These are phyloP conservation scores for Boletellus dicymbophilus DNA, from an alignment of 1,284 basidiomycete species.

Conservation along the genomic window DNA sequence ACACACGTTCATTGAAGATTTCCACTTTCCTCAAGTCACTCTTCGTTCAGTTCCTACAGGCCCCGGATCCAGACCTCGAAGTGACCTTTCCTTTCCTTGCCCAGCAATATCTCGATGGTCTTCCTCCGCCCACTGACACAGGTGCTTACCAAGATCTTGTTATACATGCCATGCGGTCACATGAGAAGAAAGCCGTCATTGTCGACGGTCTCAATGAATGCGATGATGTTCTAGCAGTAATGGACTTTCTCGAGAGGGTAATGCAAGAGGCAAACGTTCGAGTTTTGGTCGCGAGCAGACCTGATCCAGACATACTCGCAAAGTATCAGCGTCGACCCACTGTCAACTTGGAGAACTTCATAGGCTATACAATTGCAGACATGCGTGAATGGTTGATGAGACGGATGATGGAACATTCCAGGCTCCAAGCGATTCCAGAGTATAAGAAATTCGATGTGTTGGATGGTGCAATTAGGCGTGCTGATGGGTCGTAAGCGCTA, in stretches of 20 bases:
- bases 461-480: conserved; percentile 11
- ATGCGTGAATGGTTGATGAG: conserved; percentile 30
- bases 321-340: conserved; percentile 21
- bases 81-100: conserved; percentile 21
- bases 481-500: conserved; percentile 23
- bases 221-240: conserved; percentile 19
- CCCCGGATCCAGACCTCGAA: conserved; percentile 20
- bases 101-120: conserved; percentile 14
- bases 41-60: conserved; percentile 30
- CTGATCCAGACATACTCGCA: conserved; percentile 20
- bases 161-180: conserved; percentile 26
- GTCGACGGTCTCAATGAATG: conserved; percentile 31
- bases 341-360: conserved; percentile 25
- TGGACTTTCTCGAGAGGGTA: conserved; percentile 24
- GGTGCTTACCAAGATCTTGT: conserved; percentile 18
- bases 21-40: conserved; percentile 26
- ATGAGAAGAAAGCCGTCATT: conserved; percentile 24
- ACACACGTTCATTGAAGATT: conserved; percentile 19
- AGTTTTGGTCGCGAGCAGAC: conserved; percentile 24
- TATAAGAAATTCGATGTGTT: conserved; percentile 26
- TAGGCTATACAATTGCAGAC: conserved; percentile 18
- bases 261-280: conserved; percentile 27
- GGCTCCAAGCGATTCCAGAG: conserved; percentile 25
- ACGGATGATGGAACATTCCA: conserved; percentile 24
- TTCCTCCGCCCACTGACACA: conserved; percentile 19